These are phyloP conservation scores for Clavispora fructus DNA, from an alignment of 805 yeast genomes.

Conservation along the genomic window DNA sequence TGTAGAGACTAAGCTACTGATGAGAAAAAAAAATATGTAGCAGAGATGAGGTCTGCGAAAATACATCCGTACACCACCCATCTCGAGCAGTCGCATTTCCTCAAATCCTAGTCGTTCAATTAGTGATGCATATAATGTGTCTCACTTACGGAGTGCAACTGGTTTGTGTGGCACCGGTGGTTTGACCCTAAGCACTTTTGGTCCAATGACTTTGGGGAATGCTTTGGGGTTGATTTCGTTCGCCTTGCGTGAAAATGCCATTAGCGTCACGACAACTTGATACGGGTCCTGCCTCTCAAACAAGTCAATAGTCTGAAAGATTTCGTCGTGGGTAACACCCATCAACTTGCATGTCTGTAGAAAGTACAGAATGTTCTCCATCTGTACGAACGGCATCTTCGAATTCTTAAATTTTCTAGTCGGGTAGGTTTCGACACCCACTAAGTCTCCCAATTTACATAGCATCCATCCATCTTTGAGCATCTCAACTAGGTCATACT, in stretches of 20 bases:
- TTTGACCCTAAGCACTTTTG: slow-evolving; percentile 40
- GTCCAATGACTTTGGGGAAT: slow-evolving; percentile 34
- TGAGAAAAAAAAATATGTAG: slow-evolving; percentile 1
- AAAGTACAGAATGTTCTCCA: slow-evolving; percentile 81
- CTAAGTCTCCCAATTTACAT: slow-evolving; percentile 29
- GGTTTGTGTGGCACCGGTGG: slow-evolving; percentile 58
- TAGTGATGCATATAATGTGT: not conserved
- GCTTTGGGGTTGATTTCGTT: slow-evolving; percentile 32
- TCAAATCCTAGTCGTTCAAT: not conserved
- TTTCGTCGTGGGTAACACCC: slow-evolving; percentile 77
- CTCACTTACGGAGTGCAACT: slow-evolving; percentile 1
- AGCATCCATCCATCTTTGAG: slow-evolving; percentile 55
- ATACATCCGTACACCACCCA: slow-evolving; percentile 7
- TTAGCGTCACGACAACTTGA: slow-evolving; percentile 67
- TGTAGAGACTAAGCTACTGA: not conserved
- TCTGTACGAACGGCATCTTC: slow-evolving; percentile 67
- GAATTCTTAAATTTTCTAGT: slow-evolving; percentile 51
- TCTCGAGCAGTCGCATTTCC: slow-evolving; percentile 1
- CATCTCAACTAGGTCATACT: slow-evolving; percentile 44
- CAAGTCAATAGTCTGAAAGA: slow-evolving; percentile 73
- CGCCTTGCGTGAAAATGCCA: slow-evolving; percentile 68
- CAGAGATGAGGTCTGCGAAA: slow-evolving; percentile 3
- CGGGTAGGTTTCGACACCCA: slow-evolving; percentile 24
- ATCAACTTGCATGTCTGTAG: slow-evolving; percentile 53
- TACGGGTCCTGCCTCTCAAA: slow-evolving; percentile 73